phyloP scores from a whole-genome alignment of 129 eudicot species.

The Calendula officinalis region DNA sequence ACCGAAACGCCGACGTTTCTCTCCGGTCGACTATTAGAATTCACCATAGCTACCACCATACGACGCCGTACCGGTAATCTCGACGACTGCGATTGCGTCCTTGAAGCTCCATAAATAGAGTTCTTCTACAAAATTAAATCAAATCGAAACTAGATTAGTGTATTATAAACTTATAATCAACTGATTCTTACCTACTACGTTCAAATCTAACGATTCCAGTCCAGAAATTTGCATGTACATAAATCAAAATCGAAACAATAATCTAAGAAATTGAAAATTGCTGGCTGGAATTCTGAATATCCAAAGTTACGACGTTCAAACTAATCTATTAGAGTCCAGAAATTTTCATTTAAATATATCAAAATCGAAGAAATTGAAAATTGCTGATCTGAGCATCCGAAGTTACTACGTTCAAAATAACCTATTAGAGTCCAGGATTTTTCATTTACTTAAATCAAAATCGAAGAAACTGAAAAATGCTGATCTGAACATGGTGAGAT shows the following conservation, averaged over 20 bases:
- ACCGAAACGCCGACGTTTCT: constrained; percentile 32
- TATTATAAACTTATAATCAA: not conserved
- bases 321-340: not conserved
- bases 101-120: constrained; percentile 31
- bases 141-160: not conserved
- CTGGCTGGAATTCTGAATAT: too few species aligned
- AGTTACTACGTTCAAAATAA: not conserved
- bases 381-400: not conserved
- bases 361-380: not conserved
- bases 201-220: not conserved
- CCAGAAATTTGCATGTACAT: not conserved
- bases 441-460: not conserved
- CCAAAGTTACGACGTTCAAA: not conserved
- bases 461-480: not conserved
- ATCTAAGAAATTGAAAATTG: not conserved
- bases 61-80: constrained; percentile 21
- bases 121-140: constrained; percentile 28
- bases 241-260: not conserved
- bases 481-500: too few species aligned
- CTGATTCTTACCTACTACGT: not conserved
- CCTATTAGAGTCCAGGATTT: not conserved
- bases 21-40: constrained; percentile 23
- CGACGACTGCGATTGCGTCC: constrained; percentile 32
- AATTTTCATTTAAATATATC: not conserved
- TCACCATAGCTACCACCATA: constrained; percentile 34